A percentile compares a stretch with the other conserved stretches of the same genome.
Conservation (phyloP, 331 rosid genomes). For the Cydonia oblonga region DNA sequence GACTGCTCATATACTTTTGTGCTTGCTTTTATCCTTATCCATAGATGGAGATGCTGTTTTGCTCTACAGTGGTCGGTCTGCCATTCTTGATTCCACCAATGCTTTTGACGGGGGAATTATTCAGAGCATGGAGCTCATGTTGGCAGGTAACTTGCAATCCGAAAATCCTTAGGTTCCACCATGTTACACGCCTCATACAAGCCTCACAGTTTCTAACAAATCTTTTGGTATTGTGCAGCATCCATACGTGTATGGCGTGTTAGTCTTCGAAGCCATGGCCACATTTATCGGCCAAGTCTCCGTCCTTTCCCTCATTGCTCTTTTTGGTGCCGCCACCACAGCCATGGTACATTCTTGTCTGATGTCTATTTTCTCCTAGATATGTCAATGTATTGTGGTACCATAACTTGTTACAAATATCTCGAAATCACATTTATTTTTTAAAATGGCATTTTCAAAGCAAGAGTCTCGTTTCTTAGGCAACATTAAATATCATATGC, state of each 20-base stretch:
- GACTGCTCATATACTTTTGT: background rate
- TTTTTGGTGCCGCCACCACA: conserved; percentile 96
- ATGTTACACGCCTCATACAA: background rate
- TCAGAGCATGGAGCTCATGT: conserved; percentile 88
- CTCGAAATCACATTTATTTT: background rate
- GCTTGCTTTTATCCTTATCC: background rate
- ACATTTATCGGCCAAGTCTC: conserved; percentile 94
- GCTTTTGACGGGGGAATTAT: conserved; percentile 87
- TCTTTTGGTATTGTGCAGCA: conserved; percentile 48
- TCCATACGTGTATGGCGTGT: conserved; percentile 86
- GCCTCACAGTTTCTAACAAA: conserved; percentile 7
- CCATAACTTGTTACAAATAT: conserved; percentile 3
- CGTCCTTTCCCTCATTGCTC: conserved; percentile 90
- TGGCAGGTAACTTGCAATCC: conserved; percentile 45
- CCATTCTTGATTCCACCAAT: conserved; percentile 95
- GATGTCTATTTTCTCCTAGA: conserved; percentile 10
- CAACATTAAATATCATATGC: background rate
- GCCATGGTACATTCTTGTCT: conserved; percentile 67
- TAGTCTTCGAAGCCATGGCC: conserved; percentile 95
- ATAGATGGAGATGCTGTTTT: conserved; percentile 97
- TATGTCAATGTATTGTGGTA: conserved; percentile 9
- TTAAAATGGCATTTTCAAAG: background rate
- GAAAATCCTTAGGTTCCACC: conserved; percentile 3
- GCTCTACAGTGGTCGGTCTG: conserved; percentile 87
- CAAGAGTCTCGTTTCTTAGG: background rate